phyloP scores from a whole-genome alignment of 2,329 filamentous ascomycete species.

The Colletotrichum musae region DNA sequence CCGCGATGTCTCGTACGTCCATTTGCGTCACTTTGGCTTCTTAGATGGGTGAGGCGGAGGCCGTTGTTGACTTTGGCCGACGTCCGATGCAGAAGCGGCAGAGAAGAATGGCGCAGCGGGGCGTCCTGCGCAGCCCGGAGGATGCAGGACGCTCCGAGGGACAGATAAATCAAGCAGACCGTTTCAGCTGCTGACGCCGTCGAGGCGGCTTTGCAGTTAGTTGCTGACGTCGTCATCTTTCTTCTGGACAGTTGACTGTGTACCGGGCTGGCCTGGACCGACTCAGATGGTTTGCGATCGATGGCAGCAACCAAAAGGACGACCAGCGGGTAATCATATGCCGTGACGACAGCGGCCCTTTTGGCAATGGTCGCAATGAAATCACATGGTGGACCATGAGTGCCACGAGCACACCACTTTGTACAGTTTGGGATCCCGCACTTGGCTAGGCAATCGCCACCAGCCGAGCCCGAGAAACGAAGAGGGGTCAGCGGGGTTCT shows the following conservation, averaged over 20 bases:
- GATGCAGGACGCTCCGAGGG: not conserved
- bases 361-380: not conserved
- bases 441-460: constrained; percentile 34
- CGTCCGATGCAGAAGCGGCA: not conserved
- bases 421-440: constrained; percentile 10
- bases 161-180: not conserved
- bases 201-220: not conserved
- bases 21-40: constrained; percentile 2
- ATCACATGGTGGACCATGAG: constrained; percentile 7
- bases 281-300: not conserved
- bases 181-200: constrained; percentile 20
- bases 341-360: not conserved
- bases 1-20: not conserved
- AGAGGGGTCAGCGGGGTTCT: constrained; percentile 27
- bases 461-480: constrained; percentile 6
- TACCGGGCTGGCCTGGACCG: not conserved
- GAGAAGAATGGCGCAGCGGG: constrained; percentile 14
- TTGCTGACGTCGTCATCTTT: constrained; percentile 9
- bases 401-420: constrained; percentile 25
- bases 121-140: not conserved
- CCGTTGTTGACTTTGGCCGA: not conserved
- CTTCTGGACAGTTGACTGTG: no score
- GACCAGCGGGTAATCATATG: constrained; percentile 10
- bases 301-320: not conserved
- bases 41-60: not conserved